Conservation (phyloP, 176 grass and related monocot species). For the Aegilops umbellulata region DNA sequence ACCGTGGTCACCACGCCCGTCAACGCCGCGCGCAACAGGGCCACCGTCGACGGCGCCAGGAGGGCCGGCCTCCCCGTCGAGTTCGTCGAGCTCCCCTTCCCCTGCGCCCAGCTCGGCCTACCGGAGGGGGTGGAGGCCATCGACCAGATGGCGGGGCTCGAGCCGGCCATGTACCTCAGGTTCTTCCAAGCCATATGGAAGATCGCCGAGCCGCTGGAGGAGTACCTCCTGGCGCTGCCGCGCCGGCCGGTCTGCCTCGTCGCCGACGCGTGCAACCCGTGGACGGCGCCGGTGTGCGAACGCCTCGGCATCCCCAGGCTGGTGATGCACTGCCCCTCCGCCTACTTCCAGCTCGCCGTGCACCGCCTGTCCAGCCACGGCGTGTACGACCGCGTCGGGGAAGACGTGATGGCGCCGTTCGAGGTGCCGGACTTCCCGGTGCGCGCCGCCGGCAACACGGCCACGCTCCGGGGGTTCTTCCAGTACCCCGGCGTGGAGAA, state of each 20-base stretch:
- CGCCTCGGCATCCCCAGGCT: conserved; percentile 27
- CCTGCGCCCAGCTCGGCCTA: conserved; percentile 20
- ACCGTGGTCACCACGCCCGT: conserved; percentile 49
- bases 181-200: conserved; percentile 31
- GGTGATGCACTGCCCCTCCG: conserved; percentile 32
- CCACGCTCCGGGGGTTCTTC: conserved; percentile 36
- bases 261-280: conserved; percentile 29
- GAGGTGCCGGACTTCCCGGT: conserved; percentile 44
- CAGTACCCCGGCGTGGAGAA: background rate
- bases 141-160: conserved; percentile 3
- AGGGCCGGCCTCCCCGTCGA: conserved; percentile 23
- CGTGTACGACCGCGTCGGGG: conserved; percentile 27
- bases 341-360: conserved; percentile 36
- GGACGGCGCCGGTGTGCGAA: background rate
- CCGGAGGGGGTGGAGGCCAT: conserved; percentile 39
- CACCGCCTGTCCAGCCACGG: conserved; percentile 3
- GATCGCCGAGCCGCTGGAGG: conserved; percentile 34
- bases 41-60: conserved; percentile 12
- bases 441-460: conserved; percentile 19
- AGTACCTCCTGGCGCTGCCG: conserved; percentile 15
- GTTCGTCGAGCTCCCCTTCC: conserved; percentile 40
- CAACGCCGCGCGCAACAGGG: conserved; percentile 42
- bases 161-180: background rate
- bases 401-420: conserved; percentile 25
- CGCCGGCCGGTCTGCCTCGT: conserved; percentile 32